These are phyloP conservation scores for Synchytrium microbalum DNA, from an alignment of 371 early-diverging fungal species.

Conservation along the genomic window DNA sequence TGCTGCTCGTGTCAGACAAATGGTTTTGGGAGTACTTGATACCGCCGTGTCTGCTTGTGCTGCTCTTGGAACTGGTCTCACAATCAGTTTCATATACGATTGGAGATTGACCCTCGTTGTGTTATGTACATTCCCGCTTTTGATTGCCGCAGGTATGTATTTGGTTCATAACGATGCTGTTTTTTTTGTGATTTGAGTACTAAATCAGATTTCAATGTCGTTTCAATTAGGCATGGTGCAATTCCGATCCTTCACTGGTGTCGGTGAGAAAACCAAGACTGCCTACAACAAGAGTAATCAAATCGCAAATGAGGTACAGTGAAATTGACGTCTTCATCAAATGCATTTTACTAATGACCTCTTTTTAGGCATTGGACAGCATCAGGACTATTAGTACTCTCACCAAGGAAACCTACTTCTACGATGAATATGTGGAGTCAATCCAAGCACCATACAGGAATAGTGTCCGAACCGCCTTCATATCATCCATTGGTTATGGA, in stretches of 20 bases:
- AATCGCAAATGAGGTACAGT: constrained; percentile 78
- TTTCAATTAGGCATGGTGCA: constrained; percentile 22
- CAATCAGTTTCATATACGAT: not conserved
- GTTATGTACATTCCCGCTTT: constrained; percentile 23
- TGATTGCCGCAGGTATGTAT: constrained; percentile 25
- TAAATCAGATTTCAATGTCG: too few species aligned
- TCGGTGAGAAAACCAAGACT: constrained; percentile 24
- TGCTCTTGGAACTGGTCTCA: not conserved
- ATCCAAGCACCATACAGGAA: constrained; percentile 26
- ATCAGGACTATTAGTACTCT: constrained; percentile 81
- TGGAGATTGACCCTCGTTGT: constrained; percentile 17
- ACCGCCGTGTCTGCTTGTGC: constrained; percentile 44
- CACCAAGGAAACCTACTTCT: constrained; percentile 53
- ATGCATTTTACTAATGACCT: too few species aligned
- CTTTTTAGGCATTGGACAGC: constrained; percentile 71
- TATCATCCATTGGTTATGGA: constrained; percentile 21
- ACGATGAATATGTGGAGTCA: constrained; percentile 6
- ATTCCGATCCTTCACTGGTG: constrained; percentile 20
- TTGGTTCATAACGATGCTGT: too few species aligned
- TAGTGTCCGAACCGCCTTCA: constrained; percentile 23
- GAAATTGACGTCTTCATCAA: too few species aligned
- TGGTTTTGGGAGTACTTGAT: constrained; percentile 50
- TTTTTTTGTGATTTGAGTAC: too few species aligned
- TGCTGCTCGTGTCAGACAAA: constrained; percentile 35
- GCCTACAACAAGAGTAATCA: constrained; percentile 46